Base-by-base conservation (phyloP, 805 yeast species). In the Ogataea thermomethanolica region DNA sequence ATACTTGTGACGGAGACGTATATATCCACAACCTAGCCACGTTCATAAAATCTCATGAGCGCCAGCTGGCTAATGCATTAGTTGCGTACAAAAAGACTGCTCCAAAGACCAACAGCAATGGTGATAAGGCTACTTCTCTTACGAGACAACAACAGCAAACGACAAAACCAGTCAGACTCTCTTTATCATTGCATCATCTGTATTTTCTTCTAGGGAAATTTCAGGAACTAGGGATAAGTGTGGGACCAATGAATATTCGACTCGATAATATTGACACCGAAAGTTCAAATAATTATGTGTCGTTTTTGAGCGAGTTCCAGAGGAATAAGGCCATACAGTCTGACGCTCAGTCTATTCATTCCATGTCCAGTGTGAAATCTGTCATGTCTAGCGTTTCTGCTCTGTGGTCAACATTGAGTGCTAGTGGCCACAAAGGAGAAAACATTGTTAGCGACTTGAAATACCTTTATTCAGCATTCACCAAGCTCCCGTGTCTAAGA, bases 241-340 rank as follows among this genome's bases (percentile, higher is more conserved):
- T 79, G 8, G 87, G 87, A 0, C 85, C 86, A 3, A 62, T 79
- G 59, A 75, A 76, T 52, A 66, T 80, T 33, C 65, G 82, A 47
- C 59, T 80, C 15, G 84, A 79, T 47, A 76, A 68, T 44, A 77
- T 80, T 1, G 63, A 76, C 58, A 61, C 79, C 49, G 68, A 62
- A n/a, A 54, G 78, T 65, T 43, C 75, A 63, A 39, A 74, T 56
- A 64, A 65, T 43, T 69, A 69, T 46, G 79, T 79, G 22, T 77
- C 83, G 7, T 79, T 79, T 48, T 64, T 79, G 62, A 79, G 76
- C 50, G 78, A 77, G 46, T 79, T 58, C 41, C 81, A 51, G 52
- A 45, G 64, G 35, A 71, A 45, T 56, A 55, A 61, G 43, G 57
- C 58, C 17, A 50, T 61, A 8, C 45, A 54, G 20, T 58, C 67